Conservation (phyloP, 257 asterid genomes). For the Thymus quinquecostatus region DNA sequence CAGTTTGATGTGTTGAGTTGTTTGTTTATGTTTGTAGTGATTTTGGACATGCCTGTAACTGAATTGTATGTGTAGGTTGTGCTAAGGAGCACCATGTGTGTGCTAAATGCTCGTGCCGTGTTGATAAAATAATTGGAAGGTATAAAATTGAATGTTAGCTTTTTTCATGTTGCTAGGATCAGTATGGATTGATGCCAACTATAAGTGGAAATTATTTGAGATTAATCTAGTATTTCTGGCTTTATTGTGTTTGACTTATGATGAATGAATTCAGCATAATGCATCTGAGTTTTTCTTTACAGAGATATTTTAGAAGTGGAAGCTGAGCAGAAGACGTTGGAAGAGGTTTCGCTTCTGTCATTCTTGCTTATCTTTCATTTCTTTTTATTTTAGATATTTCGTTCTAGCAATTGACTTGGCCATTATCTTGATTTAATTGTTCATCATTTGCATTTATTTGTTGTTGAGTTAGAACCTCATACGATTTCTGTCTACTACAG, state of each 20-base stretch:
- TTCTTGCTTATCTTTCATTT: neutral
- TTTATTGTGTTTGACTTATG: slow-evolving; percentile 19
- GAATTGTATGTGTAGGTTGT: slow-evolving; percentile 55
- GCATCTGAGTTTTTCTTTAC: slow-evolving; percentile 30
- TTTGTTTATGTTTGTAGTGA: neutral
- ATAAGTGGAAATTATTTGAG: neutral
- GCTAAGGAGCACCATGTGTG: slow-evolving; percentile 90
- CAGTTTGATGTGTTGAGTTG: neutral
- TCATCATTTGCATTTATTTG: slow-evolving; percentile 12
- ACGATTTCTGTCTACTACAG: slow-evolving; percentile 46
- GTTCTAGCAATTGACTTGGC: neutral
- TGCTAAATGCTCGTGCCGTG: slow-evolving; percentile 87
- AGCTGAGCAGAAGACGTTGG: slow-evolving; percentile 80
- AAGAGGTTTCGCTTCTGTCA: slow-evolving; percentile 56
- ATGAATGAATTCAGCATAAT: neutral
- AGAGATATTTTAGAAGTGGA: slow-evolving; percentile 80
- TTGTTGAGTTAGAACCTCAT: slow-evolving; percentile 30
- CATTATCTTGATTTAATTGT: neutral
- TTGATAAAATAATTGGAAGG: slow-evolving; percentile 71
- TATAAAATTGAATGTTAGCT: slow-evolving; percentile 21
- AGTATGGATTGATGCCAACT: neutral
- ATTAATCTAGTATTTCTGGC: slow-evolving; percentile 8
- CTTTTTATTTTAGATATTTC: slow-evolving; percentile 10
- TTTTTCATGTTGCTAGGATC: neutral
- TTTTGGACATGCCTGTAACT: slow-evolving; percentile 15